Evolutionary conservation across 805 yeast species (phyloP).

Genomic region (Saccharomycopsis malanga): DNA sequence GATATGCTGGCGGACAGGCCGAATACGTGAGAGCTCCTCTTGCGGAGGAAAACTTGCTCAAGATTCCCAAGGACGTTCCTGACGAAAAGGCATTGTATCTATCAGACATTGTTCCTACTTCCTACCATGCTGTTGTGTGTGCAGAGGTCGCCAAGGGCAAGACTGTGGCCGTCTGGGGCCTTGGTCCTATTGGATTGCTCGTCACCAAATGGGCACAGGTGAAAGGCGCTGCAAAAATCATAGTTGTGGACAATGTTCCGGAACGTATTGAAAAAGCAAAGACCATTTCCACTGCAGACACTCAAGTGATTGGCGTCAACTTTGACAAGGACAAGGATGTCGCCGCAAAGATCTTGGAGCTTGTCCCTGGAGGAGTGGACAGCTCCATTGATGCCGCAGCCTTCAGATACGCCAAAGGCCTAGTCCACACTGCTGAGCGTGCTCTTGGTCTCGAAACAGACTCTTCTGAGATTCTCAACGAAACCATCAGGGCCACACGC

Average conservation of each 20-base stretch:
- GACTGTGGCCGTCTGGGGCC: conserved; percentile 44
- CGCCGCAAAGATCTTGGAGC: neutral
- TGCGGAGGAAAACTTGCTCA: conserved; percentile 33
- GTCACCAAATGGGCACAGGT: neutral
- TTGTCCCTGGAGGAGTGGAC: neutral
- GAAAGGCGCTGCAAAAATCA: neutral
- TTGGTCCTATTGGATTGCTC: conserved; percentile 45
- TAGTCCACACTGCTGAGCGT: neutral
- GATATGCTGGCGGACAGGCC: conserved; percentile 43
- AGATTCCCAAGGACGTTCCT: conserved; percentile 35
- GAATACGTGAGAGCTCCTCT: conserved; percentile 23
- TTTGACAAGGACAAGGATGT: neutral
- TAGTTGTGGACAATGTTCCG: neutral
- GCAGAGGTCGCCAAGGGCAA: conserved; percentile 36
- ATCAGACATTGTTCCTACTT: conserved; percentile 49
- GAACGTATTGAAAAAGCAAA: neutral
- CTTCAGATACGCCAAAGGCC: neutral
- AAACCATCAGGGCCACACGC: neutral
- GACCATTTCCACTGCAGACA: neutral
- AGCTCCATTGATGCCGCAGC: neutral
- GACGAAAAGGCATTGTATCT: conserved; percentile 28
- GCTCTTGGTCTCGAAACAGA: conserved; percentile 1
- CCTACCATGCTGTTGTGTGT: conserved; percentile 50
- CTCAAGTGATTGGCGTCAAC: neutral
- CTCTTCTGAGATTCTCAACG: neutral